Percentiles rank a stretch among this genome's conserved stretches.
phyloP scores from a whole-genome alignment of 106 monocot genomes.

The Acanthochlamys bracteata region DNA sequence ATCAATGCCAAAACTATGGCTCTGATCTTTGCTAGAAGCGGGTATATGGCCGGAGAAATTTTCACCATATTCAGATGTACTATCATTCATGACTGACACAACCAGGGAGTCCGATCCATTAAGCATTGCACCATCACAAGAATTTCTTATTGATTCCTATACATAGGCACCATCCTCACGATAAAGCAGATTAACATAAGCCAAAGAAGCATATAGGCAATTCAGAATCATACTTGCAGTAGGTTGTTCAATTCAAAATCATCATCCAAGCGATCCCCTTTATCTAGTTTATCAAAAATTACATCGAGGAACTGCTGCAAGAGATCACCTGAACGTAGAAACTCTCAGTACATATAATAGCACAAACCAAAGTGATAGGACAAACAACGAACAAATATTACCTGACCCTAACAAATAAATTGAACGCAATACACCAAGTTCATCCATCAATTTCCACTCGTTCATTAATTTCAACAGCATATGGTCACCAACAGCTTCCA shows the following conservation, averaged over 20 bases:
- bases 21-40: conserved; percentile 31
- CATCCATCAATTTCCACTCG: conserved; percentile 92
- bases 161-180: no score
- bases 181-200: conserved; percentile 2
- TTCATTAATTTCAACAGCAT: conserved; percentile 76
- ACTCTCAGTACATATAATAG: not conserved
- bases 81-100: conserved; percentile 45
- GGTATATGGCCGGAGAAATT: conserved; percentile 11
- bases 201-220: not conserved
- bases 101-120: conserved; percentile 69
- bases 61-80: conserved; percentile 27
- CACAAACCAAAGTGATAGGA: not conserved
- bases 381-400: conserved; percentile 12
- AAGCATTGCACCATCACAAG: conserved; percentile 65
- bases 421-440: conserved; percentile 73
- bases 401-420: conserved; percentile 95
- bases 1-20: conserved; percentile 60
- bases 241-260: conserved; percentile 91
- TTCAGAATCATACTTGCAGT: conserved; percentile 48
- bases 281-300: conserved; percentile 71
- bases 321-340: conserved; percentile 61
- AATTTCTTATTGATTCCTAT: conserved; percentile 89
- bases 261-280: conserved; percentile 85
- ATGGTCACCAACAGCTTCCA: conserved; percentile 73
- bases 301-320: conserved; percentile 73